Evolutionary conservation across 2,329 filamentous ascomycete genomes (phyloP), one percentile per base, ranked within the genome.

Genomic region (Fusarium subtropicale): DNA sequence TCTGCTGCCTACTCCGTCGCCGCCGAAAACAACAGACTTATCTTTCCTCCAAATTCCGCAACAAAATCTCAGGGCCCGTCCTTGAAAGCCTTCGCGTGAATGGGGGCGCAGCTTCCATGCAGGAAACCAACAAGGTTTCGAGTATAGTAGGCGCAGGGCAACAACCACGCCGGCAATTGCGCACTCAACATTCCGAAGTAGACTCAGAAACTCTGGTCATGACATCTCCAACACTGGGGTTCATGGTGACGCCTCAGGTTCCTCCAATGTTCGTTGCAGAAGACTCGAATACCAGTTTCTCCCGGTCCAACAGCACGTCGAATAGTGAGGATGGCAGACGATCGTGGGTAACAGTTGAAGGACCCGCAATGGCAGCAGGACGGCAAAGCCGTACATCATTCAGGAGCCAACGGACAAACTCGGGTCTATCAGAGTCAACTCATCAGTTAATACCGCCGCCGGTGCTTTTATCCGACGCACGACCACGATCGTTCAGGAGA

Each of bases 281-380:
- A 34, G 68, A 71, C n/a, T 71, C 71, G 9, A 66, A 70, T n/a
- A 66, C 64, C 7, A 68, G 50, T 20, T 62, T 71, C 2, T 65
- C 68, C 34, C 62, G 68, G 24, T 73, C 69, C 54, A 39, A 63
- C 6, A 75, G 68, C 57, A 68, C 54, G 28, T 62, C 71, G 5
- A 58, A 48, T 20, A 73, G 69, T 22, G 73, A 75, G 4, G 77
- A 74, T 11, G 73, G 71, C 16, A 70, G 77, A 42, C 71, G 72
- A 38, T 80, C 79, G 3, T 81, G 79, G 79, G 64, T 79, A 9
- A 81, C 79, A 2, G 73, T 80, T 20, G 79, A 78, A 16, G 73
- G 72, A 20, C 68, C 67, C 9, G 70, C 48, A 16, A 71, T 65
- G 22, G 65, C 69, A 24, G 71, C 71, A 16, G 71, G 64, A 22